These are phyloP conservation scores for Pythium dissotocum DNA, from an alignment of 352 stramenopile genomes.

Conservation along the genomic window DNA sequence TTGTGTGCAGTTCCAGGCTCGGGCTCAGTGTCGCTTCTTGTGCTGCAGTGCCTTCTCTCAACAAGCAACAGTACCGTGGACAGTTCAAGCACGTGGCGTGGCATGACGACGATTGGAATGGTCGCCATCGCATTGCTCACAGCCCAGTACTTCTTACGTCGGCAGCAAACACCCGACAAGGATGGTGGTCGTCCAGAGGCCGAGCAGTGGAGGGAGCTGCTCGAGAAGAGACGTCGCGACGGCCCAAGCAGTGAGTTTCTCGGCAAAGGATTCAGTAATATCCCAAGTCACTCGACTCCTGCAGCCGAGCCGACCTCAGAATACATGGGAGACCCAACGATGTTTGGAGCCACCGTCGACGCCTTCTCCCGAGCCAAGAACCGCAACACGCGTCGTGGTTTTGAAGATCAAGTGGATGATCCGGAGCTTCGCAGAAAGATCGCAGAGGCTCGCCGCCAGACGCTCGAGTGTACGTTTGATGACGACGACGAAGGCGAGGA, in stretches of 20 bases:
- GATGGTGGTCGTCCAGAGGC: background rate
- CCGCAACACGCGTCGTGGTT: background rate
- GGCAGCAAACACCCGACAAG: background rate
- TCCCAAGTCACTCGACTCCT: background rate
- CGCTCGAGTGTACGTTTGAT: conserved; percentile 36
- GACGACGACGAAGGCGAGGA: conserved; percentile 26
- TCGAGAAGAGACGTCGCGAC: conserved; percentile 4
- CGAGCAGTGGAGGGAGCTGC: conserved; percentile 15
- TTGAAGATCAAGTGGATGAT: conserved; percentile 9
- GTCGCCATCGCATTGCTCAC: conserved; percentile 10
- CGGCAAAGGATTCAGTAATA: background rate
- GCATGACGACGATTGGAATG: conserved; percentile 9
- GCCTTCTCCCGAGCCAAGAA: conserved; percentile 21
- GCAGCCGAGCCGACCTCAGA: background rate
- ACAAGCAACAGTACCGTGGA: background rate
- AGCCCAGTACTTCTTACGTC: conserved; percentile 19
- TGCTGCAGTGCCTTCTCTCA: conserved; percentile 19
- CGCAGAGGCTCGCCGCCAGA: conserved; percentile 32
- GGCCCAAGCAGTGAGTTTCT: conserved; percentile 1
- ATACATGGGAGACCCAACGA: conserved; percentile 20
- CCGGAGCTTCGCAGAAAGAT: conserved; percentile 30
- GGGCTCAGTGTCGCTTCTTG: background rate
- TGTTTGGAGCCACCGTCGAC: conserved; percentile 13
- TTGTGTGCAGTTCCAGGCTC: background rate
- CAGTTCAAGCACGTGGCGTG: conserved; percentile 7